phyloP scores from a whole-genome alignment of 805 yeast species.

The Allodekkera sacchari region DNA sequence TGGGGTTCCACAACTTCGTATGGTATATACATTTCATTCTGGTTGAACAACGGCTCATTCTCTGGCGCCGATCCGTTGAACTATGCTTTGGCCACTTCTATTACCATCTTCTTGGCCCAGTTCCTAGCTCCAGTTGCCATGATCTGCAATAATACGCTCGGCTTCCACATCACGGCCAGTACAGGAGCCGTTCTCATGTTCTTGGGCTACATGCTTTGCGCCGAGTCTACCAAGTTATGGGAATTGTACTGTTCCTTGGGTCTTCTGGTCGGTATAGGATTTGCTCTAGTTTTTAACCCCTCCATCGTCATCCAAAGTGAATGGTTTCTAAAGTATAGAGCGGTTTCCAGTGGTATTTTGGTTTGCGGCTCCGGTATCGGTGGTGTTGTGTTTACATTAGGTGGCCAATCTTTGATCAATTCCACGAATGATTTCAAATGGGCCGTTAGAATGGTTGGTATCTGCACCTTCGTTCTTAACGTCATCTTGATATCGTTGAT shows the following conservation, averaged over 20 bases:
- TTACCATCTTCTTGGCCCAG: constrained; percentile 14
- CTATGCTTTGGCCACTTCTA: constrained; percentile 55
- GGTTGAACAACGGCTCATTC: constrained; percentile 38
- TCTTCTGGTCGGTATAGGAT: constrained; percentile 40
- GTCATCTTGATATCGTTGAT: constrained; percentile 33
- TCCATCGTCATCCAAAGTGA: constrained; percentile 39
- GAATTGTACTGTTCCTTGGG: constrained; percentile 49
- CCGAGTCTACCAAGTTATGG: constrained; percentile 41
- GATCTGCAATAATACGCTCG: constrained; percentile 10
- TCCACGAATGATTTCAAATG: constrained; percentile 33
- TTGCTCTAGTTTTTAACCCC: constrained; percentile 43
- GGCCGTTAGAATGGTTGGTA: constrained; percentile 36
- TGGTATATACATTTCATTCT: constrained; percentile 50
- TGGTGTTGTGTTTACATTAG: constrained; percentile 29
- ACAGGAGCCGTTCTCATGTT: constrained; percentile 36
- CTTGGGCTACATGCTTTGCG: constrained; percentile 42
- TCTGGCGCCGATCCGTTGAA: constrained; percentile 45
- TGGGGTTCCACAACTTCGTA: constrained; percentile 63
- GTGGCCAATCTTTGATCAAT: constrained; percentile 28
- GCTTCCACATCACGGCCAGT: constrained; percentile 14
- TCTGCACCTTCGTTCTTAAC: constrained; percentile 30
- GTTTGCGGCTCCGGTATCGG: constrained; percentile 36
- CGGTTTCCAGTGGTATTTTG: constrained; percentile 31
- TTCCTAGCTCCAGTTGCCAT: constrained; percentile 16
- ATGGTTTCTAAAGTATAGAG: constrained; percentile 44